These are phyloP conservation scores for Oryza brachyantha DNA, from an alignment of 176 grass and related monocot species.

Conservation along the genomic window DNA sequence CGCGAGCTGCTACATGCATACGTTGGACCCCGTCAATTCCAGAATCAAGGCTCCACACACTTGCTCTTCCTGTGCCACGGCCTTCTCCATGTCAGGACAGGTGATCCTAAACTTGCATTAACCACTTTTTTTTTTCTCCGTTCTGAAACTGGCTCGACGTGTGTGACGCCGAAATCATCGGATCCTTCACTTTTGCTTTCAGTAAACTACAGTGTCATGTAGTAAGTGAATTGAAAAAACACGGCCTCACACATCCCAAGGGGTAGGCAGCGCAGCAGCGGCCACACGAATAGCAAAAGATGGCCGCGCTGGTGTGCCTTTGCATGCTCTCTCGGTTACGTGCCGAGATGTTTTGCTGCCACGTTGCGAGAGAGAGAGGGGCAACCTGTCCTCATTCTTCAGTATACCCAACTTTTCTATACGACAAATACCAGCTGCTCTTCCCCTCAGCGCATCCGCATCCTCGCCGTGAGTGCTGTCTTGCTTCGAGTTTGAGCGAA, in stretches of 20 bases:
- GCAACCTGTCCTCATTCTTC: background rate
- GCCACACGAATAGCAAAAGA: background rate
- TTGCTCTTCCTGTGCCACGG: too few relatives aligned
- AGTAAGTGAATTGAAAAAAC: too few relatives aligned
- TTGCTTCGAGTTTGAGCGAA: background rate
- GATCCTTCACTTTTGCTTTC: background rate
- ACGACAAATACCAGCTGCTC: background rate
- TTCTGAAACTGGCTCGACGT: background rate
- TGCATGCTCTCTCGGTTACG: constrained; percentile 21
- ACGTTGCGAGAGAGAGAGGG: constrained; percentile 23
- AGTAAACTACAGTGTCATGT: background rate
- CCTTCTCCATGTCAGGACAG: too few relatives aligned
- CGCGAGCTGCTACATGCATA: background rate
- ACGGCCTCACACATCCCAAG: background rate
- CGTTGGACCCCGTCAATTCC: background rate
- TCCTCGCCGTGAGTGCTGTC: constrained; percentile 14
- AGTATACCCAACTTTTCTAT: background rate
- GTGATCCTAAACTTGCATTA: background rate
- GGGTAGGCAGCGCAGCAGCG: constrained; percentile 2
- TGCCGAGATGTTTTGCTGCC: background rate
- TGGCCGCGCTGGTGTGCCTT: background rate
- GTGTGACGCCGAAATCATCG: background rate
- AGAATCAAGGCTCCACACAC: background rate
- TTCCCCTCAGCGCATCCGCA: background rate
- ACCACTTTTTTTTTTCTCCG: background rate